phyloP scores from a whole-genome alignment of 2,329 filamentous ascomycete species.

The Chaetomium sp. region DNA sequence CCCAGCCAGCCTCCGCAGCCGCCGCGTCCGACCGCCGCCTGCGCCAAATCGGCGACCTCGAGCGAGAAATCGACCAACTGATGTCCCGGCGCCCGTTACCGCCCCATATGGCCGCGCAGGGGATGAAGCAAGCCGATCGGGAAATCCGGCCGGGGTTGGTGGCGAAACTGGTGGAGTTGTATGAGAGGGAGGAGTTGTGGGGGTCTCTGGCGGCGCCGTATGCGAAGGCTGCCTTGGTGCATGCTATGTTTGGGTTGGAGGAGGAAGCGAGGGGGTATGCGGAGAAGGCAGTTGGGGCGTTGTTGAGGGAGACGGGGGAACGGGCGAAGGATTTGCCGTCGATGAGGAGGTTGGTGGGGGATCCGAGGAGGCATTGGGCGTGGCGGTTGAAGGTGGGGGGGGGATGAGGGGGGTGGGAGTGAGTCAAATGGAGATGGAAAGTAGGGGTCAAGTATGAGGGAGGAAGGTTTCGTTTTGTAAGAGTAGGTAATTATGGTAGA shows the following conservation, averaged over 20 bases:
- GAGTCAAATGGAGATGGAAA: neutral
- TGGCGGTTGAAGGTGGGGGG: slow-evolving; percentile 22
- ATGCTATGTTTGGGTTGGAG: slow-evolving; percentile 31
- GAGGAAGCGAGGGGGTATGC: slow-evolving; percentile 29
- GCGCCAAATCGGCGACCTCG: slow-evolving; percentile 25
- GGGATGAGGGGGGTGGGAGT: neutral
- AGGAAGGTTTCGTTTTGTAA: neutral
- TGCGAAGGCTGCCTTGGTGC: slow-evolving; percentile 35
- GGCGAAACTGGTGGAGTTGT: slow-evolving; percentile 27
- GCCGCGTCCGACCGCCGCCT: slow-evolving; percentile 30
- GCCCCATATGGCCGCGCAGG: neutral
- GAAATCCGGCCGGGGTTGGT: slow-evolving; percentile 25
- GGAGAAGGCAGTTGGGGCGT: slow-evolving; percentile 27
- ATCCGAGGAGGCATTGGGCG: slow-evolving; percentile 30
- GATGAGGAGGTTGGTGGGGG: slow-evolving; percentile 29
- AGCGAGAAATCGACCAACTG: slow-evolving; percentile 22
- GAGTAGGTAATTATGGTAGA: no score
- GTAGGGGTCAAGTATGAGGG: neutral
- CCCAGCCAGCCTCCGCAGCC: slow-evolving; percentile 10
- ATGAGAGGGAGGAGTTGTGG: slow-evolving; percentile 30
- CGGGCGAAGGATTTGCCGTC: slow-evolving; percentile 24
- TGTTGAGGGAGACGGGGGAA: slow-evolving; percentile 29
- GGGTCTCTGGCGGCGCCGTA: slow-evolving; percentile 31
- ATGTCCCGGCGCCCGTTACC: slow-evolving; percentile 10
- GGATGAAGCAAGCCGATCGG: neutral